These are phyloP conservation scores for Venturia pyrina DNA, from an alignment of 2,329 filamentous ascomycete genomes.

Conservation along the genomic window DNA sequence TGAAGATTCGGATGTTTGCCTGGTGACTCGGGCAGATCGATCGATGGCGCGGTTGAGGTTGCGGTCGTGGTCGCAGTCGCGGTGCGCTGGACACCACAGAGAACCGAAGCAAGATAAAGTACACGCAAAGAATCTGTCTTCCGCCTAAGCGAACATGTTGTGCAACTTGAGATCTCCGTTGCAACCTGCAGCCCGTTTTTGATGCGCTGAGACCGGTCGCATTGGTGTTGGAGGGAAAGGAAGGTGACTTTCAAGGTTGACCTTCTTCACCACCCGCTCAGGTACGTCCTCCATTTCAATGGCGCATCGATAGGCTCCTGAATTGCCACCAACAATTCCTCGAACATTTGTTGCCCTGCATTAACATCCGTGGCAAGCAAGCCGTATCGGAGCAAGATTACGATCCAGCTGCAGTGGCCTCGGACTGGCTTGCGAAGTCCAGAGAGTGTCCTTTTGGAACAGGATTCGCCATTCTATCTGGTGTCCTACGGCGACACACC, in stretches of 20 bases:
- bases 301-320: not conserved
- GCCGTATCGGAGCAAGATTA: not conserved
- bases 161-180: not conserved
- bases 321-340: too few relatives aligned
- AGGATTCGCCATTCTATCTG: not conserved
- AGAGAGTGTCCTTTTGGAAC: not conserved
- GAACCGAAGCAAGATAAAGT: too few relatives aligned
- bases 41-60: not conserved
- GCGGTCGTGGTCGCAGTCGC: too few relatives aligned
- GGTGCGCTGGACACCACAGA: too few relatives aligned
- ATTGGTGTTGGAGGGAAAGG: not conserved
- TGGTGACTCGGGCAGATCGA: not conserved
- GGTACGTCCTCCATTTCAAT: not conserved
- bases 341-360: not conserved
- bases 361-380: not conserved
- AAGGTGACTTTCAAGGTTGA: not conserved
- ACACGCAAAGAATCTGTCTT: too few relatives aligned
- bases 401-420: not conserved
- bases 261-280: not conserved
- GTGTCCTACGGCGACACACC: not conserved
- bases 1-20: not conserved
- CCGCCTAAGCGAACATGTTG: not conserved
- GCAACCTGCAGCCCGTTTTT: too few relatives aligned
- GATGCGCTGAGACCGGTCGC: too few relatives aligned
- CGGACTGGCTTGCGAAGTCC: not conserved